These are phyloP conservation scores for Pseudogymnoascus sp. DNA, from an alignment of 2,329 filamentous ascomycete species.

Conservation along the genomic window DNA sequence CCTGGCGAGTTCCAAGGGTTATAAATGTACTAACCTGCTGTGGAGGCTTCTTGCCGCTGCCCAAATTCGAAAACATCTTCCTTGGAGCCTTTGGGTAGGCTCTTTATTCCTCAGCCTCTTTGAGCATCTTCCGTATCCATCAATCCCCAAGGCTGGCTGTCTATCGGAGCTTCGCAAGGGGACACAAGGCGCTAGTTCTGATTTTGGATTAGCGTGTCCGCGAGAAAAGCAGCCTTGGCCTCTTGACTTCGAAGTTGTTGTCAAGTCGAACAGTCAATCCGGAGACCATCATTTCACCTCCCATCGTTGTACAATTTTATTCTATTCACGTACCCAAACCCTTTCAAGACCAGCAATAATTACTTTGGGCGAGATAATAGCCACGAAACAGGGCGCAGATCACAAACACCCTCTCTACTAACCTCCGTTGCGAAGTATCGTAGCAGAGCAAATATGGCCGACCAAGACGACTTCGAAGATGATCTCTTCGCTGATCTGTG, in stretches of 20 bases:
- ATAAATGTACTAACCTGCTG: slow-evolving; percentile 52
- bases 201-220: neutral
- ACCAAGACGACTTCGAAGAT: slow-evolving; percentile 76
- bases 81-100: neutral
- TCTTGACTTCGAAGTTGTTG: neutral
- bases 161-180: slow-evolving; percentile 7
- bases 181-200: neutral
- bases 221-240: slow-evolving; percentile 9
- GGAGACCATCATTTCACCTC: neutral
- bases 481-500: slow-evolving; percentile 95
- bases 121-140: slow-evolving; percentile 4
- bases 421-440: neutral
- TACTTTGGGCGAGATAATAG: neutral
- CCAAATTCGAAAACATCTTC: slow-evolving; percentile 56
- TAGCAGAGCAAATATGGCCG: slow-evolving; percentile 52
- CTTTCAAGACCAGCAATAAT: neutral
- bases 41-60: slow-evolving; percentile 57
- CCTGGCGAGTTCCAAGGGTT: slow-evolving; percentile 10
- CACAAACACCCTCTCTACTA: neutral
- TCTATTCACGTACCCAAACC: neutral
- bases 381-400: neutral
- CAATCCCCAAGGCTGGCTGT: slow-evolving; percentile 9
- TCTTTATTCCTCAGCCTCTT: slow-evolving; percentile 2
- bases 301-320: neutral
- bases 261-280: neutral